Percentiles rank a stretch among this genome's conserved stretches.
Evolutionary conservation across 495 filamentous ascomycete species (phyloP).

Genomic region (Apiosordaria backusii): DNA sequence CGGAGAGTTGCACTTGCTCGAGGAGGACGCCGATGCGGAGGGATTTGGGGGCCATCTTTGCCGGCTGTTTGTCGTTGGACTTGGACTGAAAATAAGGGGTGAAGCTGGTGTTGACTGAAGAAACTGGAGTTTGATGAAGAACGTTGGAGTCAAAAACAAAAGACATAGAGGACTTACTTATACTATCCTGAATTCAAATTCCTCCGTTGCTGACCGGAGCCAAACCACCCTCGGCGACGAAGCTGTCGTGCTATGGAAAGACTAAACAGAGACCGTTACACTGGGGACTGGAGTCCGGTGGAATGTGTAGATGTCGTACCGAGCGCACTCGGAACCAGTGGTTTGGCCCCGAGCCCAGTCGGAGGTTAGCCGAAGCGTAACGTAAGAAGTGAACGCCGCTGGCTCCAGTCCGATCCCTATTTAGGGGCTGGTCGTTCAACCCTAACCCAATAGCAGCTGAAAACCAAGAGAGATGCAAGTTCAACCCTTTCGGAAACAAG

Average conservation of each 20-base stretch:
- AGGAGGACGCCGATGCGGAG: constrained; percentile 27
- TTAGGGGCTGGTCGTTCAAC: neutral
- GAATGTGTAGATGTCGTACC: neutral
- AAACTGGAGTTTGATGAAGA: too few relatives aligned
- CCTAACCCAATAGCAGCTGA: neutral
- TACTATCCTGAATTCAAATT: neutral
- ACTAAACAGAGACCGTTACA: neutral
- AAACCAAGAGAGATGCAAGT: neutral
- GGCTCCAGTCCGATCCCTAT: neutral
- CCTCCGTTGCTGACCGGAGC: neutral
- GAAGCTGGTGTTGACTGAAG: neutral
- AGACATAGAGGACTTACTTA: neutral
- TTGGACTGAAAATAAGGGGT: too few relatives aligned
- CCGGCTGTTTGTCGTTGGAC: neutral
- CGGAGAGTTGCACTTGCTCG: constrained; percentile 24
- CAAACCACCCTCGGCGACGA: neutral
- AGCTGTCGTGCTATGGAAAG: neutral
- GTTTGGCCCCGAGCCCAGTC: neutral
- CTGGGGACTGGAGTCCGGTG: neutral
- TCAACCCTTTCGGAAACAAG: neutral
- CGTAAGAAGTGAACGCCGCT: neutral
- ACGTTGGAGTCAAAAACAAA: too few relatives aligned
- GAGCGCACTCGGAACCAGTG: neutral
- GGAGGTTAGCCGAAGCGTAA: constrained; percentile 10
- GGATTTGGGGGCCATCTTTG: constrained; percentile 7